Evolutionary conservation across 202 grass and related monocot genomes (phyloP), one percentile per base, ranked within the genome.

Genomic region (Panicum hallii): DNA sequence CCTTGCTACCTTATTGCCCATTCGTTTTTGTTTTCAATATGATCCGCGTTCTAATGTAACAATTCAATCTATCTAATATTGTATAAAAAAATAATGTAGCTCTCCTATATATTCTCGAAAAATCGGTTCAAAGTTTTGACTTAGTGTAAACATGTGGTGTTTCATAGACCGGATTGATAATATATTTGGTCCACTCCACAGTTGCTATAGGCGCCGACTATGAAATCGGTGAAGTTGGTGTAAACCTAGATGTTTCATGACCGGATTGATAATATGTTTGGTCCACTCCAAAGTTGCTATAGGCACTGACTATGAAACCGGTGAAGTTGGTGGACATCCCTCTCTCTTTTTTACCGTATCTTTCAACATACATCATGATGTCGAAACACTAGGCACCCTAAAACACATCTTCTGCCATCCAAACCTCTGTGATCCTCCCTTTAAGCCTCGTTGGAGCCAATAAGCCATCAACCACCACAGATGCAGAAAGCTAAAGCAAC

Each of bases 271-370:
- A 55, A 9, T 55, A 55, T 55, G 17, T 20, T 55, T 55, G 16
- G 5, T 53, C 17, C 17, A 16, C 17, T 50, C 53, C 16, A 20
- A 3, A 23, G n/a, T 60, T 55, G n/a, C 57, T 60, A 26, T 23
- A 60, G 9, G n/a, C n/a, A 5, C 57, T 10, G n/a, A 11, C 55
- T 9, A 58, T 23, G n/a, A 22, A 58, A 58, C 8, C 0, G 2
- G 57, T 60, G 22, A 60, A 60, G 57, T 23, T 60, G 57, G 57
- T 60, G 57, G 57, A 60, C 57, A 60, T 60, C 55, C 55, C 57
- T 60, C 57, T 60, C 57, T 60, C 56, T 60, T 26, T 60, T 57
- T 58, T 23, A 58, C 55, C 57, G n/a, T 23, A 60, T 26, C 57
- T 57, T 60, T 58, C 55, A 55, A 22, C 57, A 11, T 26, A 28